A percentile compares a stretch with the other conserved stretches of the same genome.
phyloP scores from a whole-genome alignment of 129 eudicot genomes.

The Tanacetum coccineum region DNA sequence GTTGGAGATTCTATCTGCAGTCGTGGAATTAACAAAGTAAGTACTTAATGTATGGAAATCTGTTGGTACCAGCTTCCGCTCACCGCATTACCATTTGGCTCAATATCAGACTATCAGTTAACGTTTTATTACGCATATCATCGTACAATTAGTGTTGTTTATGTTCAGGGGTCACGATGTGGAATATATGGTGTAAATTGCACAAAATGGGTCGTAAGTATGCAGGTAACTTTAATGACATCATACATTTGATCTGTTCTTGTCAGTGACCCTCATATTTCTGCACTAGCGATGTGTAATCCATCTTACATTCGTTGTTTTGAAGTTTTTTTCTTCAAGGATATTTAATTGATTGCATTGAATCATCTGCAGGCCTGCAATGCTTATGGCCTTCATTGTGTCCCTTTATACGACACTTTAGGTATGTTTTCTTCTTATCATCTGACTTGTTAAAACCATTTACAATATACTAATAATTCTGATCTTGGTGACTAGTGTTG shows the following conservation, averaged over 20 bases:
- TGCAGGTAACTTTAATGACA: conserved; percentile 46
- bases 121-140: background rate
- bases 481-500: too few species aligned
- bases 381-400: conserved; percentile 86
- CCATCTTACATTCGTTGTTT: background rate
- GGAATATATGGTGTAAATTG: conserved; percentile 78
- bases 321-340: background rate
- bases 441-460: too few species aligned
- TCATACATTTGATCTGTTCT: background rate
- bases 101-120: background rate
- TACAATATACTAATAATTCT: too few species aligned
- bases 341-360: background rate
- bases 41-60: background rate
- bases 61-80: background rate
- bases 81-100: background rate
- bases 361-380: conserved; percentile 74
- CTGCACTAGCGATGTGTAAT: background rate
- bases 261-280: background rate
- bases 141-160: background rate
- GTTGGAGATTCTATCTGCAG: conserved; percentile 44
- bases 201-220: conserved; percentile 73
- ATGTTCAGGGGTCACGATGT: conserved; percentile 65
- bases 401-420: conserved; percentile 84
- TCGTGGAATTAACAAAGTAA: conserved; percentile 40
- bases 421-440: conserved; percentile 36